Conservation (phyloP, 495 filamentous ascomycete genomes). For the Hypoxylon intermedium region DNA sequence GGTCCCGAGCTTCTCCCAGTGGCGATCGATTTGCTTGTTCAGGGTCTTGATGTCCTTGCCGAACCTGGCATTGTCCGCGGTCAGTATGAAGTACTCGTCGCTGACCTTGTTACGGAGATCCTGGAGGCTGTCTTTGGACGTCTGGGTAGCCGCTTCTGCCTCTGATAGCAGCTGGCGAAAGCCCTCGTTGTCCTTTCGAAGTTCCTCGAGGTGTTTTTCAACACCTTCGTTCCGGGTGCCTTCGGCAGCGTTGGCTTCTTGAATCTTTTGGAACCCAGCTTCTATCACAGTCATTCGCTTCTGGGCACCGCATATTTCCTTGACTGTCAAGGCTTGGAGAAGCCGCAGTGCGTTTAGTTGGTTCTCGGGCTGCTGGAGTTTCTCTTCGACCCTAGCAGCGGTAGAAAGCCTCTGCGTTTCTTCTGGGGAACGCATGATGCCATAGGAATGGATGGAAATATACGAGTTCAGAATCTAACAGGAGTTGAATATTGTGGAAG, state of each 20-base stretch:
- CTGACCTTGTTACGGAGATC: slow-evolving; percentile 24
- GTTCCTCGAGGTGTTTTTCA: slow-evolving; percentile 28
- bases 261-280: slow-evolving; percentile 15
- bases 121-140: slow-evolving; percentile 20
- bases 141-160: slow-evolving; percentile 5
- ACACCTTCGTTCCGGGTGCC: slow-evolving; percentile 13
- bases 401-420: slow-evolving; percentile 20
- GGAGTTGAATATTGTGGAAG: not conserved
- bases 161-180: slow-evolving; percentile 22
- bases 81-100: slow-evolving; percentile 29
- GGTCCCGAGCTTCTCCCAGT: slow-evolving; percentile 8
- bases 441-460: not conserved
- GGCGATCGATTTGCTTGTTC: slow-evolving; percentile 19
- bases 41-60: slow-evolving; percentile 29
- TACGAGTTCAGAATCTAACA: not conserved
- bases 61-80: slow-evolving; percentile 27
- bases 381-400: slow-evolving; percentile 13
- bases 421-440: slow-evolving; percentile 18
- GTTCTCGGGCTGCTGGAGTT: slow-evolving; percentile 24
- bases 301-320: slow-evolving; percentile 24
- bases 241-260: slow-evolving; percentile 14
- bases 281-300: slow-evolving; percentile 20
- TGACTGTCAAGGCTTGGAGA: slow-evolving; percentile 24
- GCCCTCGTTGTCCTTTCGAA: slow-evolving; percentile 24
- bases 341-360: slow-evolving; percentile 26